These are phyloP conservation scores for Penicillium sp. DNA, from an alignment of 2,329 filamentous ascomycete genomes.

Conservation along the genomic window DNA sequence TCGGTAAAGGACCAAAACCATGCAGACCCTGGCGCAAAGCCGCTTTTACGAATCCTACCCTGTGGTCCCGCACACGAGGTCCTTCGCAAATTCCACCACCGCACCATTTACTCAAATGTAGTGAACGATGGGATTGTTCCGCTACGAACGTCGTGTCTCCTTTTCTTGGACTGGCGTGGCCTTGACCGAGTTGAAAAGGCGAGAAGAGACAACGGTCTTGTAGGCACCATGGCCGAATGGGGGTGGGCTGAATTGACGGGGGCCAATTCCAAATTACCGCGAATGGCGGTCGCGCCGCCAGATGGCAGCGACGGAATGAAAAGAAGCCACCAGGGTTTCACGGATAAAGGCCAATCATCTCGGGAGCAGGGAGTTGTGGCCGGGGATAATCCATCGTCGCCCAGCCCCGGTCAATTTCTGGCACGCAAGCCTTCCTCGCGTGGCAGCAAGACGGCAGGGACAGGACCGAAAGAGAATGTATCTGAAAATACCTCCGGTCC, in stretches of 20 bases:
- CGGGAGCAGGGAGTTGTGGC: slow-evolving; percentile 10
- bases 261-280: slow-evolving; percentile 56
- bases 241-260: slow-evolving; percentile 90
- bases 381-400: slow-evolving; percentile 9
- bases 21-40: slow-evolving; percentile 76
- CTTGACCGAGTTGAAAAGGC: slow-evolving; percentile 92
- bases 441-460: slow-evolving; percentile 5
- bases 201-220: slow-evolving; percentile 80
- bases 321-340: neutral
- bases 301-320: slow-evolving; percentile 4
- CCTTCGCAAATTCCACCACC: slow-evolving; percentile 79
- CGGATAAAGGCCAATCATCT: slow-evolving; percentile 16
- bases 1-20: slow-evolving; percentile 50
- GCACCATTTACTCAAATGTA: slow-evolving; percentile 93
- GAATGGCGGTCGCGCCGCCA: slow-evolving; percentile 27
- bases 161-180: slow-evolving; percentile 96
- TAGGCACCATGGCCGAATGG: slow-evolving; percentile 89
- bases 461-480: slow-evolving; percentile 13
- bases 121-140: slow-evolving; percentile 98
- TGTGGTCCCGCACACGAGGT: slow-evolving; percentile 87
- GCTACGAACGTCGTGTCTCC: slow-evolving; percentile 85
- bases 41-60: slow-evolving; percentile 79
- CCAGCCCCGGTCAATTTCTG: slow-evolving; percentile 21
- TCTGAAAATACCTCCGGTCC: slow-evolving; percentile 44
- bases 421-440: slow-evolving; percentile 13